A percentile compares a stretch with the other conserved stretches of the same genome.
These are phyloP conservation scores for Cyberlindnera suaveolens DNA, from an alignment of 805 yeast species.

Conservation along the genomic window DNA sequence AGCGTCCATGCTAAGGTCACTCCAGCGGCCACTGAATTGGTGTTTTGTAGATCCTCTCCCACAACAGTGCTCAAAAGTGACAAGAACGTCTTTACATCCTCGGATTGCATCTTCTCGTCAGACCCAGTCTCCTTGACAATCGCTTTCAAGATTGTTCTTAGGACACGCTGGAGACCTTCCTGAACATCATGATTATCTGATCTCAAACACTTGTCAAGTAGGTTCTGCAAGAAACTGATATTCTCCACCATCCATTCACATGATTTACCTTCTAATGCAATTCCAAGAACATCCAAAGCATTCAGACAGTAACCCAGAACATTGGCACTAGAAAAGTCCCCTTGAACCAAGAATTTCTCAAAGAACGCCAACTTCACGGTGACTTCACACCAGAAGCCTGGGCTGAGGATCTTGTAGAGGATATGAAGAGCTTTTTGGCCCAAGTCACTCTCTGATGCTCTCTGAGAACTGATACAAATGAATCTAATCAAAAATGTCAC, in stretches of 20 bases:
- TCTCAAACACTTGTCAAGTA: conserved; percentile 74
- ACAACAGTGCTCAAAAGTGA: conserved; percentile 58
- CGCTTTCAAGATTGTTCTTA: conserved; percentile 63
- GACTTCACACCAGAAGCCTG: conserved; percentile 81
- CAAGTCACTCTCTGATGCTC: conserved; percentile 76
- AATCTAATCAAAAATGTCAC: conserved; percentile 83
- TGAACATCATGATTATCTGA: conserved; percentile 85
- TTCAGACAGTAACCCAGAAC: conserved; percentile 77
- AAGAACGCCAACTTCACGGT: conserved; percentile 82
- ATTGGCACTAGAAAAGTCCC: conserved; percentile 65
- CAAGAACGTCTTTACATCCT: conserved; percentile 58
- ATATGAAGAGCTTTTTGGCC: conserved; percentile 81
- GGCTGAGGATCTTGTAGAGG: conserved; percentile 63
- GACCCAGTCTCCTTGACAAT: conserved; percentile 41
- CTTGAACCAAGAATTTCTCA: conserved; percentile 76
- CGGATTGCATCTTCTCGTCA: conserved; percentile 50
- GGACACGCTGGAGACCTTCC: conserved; percentile 71
- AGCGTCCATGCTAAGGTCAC: conserved; percentile 79
- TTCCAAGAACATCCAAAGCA: conserved; percentile 83
- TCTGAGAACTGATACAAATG: conserved; percentile 78
- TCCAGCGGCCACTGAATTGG: conserved; percentile 81
- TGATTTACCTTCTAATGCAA: conserved; percentile 73
- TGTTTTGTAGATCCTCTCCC: conserved; percentile 68
- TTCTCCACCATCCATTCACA: conserved; percentile 76
- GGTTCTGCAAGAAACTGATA: conserved; percentile 57